phyloP scores from a whole-genome alignment of 441 rosid species.

The Macaranga tanarius region DNA sequence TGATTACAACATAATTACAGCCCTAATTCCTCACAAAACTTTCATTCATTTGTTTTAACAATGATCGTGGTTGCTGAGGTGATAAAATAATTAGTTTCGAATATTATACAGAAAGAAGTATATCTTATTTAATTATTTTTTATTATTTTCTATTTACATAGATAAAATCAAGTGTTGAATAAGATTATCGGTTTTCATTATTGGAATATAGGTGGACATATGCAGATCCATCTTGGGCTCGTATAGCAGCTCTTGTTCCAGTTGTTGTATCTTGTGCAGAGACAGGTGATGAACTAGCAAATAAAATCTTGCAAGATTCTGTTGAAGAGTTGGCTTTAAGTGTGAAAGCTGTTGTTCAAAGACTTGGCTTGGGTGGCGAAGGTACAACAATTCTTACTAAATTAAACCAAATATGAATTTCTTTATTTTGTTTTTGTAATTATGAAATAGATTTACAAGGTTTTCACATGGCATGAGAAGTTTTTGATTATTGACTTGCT shows the following conservation, averaged over 20 bases:
- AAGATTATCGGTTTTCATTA: slow-evolving; percentile 19
- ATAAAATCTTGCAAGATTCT: slow-evolving; percentile 52
- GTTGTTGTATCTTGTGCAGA: slow-evolving; percentile 71
- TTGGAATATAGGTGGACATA: slow-evolving; percentile 60
- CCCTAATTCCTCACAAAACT: no score
- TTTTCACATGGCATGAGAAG: not conserved
- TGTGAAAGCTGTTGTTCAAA: slow-evolving; percentile 73
- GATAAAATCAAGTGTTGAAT: slow-evolving; percentile 5
- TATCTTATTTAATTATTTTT: no score
- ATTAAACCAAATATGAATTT: not conserved
- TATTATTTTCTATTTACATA: no score
- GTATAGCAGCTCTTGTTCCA: slow-evolving; percentile 74
- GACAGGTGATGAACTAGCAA: slow-evolving; percentile 67
- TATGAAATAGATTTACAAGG: slow-evolving; percentile 5
- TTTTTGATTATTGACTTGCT: not conserved
- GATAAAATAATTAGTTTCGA: no score
- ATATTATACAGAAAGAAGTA: no score
- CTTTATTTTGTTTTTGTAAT: not conserved
- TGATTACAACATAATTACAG: no score
- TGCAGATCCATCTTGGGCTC: slow-evolving; percentile 80
- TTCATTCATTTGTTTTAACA: no score
- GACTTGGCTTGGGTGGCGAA: slow-evolving; percentile 61
- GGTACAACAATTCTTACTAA: slow-evolving; percentile 31
- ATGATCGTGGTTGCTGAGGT: no score
- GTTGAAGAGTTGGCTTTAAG: slow-evolving; percentile 68